A percentile compares a stretch with the other conserved stretches of the same genome.
phyloP scores from a whole-genome alignment of 192 early-diverging fungal species.

The Gonapodya prolifera region DNA sequence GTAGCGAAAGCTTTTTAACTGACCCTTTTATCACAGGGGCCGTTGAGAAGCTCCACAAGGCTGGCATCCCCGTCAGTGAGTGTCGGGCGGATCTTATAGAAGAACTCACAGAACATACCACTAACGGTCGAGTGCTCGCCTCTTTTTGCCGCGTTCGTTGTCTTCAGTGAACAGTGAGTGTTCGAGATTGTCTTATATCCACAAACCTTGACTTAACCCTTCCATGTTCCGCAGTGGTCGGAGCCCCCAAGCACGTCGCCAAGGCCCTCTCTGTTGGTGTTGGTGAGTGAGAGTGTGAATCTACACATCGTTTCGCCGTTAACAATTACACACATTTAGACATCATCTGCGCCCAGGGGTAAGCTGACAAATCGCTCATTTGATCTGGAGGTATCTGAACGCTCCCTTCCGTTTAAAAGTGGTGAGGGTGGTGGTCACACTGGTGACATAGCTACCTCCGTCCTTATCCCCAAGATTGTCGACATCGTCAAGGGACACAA shows the following conservation, averaged over 20 bases:
- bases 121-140: too few species aligned
- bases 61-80: conserved; percentile 29
- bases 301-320: too few species aligned
- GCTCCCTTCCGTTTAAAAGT: not conserved
- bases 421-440: conserved; percentile 35
- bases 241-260: conserved; percentile 23
- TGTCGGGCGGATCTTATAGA: too few species aligned
- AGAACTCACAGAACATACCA: too few species aligned
- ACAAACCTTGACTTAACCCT: not conserved
- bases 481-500: conserved; percentile 26
- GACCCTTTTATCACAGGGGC: conserved; percentile 13
- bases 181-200: not conserved
- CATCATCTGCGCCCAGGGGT: conserved; percentile 20
- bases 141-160: too few species aligned
- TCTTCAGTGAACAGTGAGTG: not conserved
- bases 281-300: too few species aligned
- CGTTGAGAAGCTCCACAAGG: conserved; percentile 31
- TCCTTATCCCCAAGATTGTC: conserved; percentile 29
- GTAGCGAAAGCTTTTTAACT: not conserved
- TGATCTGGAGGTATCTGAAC: not conserved
- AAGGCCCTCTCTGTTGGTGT: conserved; percentile 29
- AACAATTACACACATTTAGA: conserved; percentile 6
- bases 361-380: not conserved
- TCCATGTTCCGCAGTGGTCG: not conserved
- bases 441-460: conserved; percentile 18